A percentile compares a stretch with the other conserved stretches of the same genome.
Conservation (phyloP, 1,139 yeast genomes). For the Suhomyces ambrosiae region DNA sequence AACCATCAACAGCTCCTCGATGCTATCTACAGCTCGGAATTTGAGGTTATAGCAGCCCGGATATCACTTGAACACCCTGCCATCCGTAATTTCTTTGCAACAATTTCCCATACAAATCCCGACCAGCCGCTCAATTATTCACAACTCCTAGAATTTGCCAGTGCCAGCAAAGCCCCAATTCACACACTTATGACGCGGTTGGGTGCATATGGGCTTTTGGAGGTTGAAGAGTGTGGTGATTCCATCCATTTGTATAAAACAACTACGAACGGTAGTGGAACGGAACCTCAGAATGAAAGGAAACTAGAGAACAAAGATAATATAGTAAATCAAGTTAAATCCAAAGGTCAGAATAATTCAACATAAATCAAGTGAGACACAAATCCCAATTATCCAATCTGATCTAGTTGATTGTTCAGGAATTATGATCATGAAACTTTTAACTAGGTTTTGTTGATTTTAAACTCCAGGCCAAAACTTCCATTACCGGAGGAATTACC, state of each 20-base stretch:
- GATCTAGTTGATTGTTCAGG: too few species aligned
- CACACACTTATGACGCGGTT: conserved; percentile 25
- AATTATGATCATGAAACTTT: not conserved
- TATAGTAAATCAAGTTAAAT: too few species aligned
- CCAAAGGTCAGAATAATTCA: too few species aligned
- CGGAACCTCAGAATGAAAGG: too few species aligned
- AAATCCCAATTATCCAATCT: too few species aligned
- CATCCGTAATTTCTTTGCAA: conserved; percentile 20
- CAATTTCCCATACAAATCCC: conserved; percentile 5
- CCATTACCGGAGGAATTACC: too few species aligned
- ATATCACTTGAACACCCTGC: conserved; percentile 21
- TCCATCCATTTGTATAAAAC: conserved; percentile 23
- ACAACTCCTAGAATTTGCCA: conserved; percentile 21
- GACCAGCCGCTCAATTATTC: conserved; percentile 17
- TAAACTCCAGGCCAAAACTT: too few species aligned
- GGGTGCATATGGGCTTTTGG: conserved; percentile 34
- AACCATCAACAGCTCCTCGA: conserved; percentile 28
- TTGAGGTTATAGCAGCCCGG: conserved; percentile 34
- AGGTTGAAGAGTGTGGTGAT: conserved; percentile 27
- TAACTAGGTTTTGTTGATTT: not conserved
- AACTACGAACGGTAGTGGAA: too few species aligned
- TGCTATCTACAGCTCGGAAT: conserved; percentile 24
- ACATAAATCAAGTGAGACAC: too few species aligned
- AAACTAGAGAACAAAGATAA: too few species aligned
- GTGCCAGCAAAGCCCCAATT: conserved; percentile 15